These are phyloP conservation scores for Ascocoryne sarcoides DNA, from an alignment of 2,329 filamentous ascomycete genomes.

Conservation along the genomic window DNA sequence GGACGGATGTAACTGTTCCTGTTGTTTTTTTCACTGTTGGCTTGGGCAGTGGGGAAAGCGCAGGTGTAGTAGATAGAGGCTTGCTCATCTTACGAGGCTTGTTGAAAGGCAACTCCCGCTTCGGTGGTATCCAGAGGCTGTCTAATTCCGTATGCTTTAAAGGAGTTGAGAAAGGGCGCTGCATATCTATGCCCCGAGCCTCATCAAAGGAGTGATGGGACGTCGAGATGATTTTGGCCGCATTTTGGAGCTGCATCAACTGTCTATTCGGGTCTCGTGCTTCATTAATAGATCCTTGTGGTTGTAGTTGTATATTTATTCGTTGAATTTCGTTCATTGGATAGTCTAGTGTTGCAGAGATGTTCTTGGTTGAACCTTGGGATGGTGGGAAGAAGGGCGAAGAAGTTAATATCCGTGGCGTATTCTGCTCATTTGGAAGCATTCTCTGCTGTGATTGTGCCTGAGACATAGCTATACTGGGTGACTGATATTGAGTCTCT, in stretches of 20 bases:
- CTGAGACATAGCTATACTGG: conserved; percentile 3
- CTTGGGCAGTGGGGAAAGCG: conserved; percentile 20
- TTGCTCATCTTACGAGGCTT: conserved; percentile 6
- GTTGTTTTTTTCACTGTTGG: conserved; percentile 15
- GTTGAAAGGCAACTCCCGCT: conserved; percentile 22
- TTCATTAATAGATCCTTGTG: too few relatives aligned
- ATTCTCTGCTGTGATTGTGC: conserved; percentile 1
- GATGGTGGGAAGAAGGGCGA: conserved; percentile 6
- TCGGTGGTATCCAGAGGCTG: conserved; percentile 18
- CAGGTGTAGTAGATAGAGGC: conserved; percentile 2
- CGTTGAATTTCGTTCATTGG: too few relatives aligned
- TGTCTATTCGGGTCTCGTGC: too few relatives aligned
- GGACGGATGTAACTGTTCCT: too few relatives aligned
- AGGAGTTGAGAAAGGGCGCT: conserved; percentile 13
- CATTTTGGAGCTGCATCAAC: too few relatives aligned
- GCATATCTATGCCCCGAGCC: too few relatives aligned
- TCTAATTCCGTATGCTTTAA: conserved; percentile 2
- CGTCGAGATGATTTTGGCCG: too few relatives aligned
- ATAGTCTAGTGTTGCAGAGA: too few relatives aligned
- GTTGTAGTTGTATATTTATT: too few relatives aligned
- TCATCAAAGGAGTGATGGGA: too few relatives aligned
- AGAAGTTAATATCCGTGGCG: neutral
- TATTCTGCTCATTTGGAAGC: neutral
- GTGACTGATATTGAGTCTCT: neutral
- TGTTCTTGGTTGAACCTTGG: too few relatives aligned